Evolutionary conservation across 495 filamentous ascomycete genomes (phyloP), one percentile per base, ranked within the genome.

Genomic region (Rhypophila decipiens): DNA sequence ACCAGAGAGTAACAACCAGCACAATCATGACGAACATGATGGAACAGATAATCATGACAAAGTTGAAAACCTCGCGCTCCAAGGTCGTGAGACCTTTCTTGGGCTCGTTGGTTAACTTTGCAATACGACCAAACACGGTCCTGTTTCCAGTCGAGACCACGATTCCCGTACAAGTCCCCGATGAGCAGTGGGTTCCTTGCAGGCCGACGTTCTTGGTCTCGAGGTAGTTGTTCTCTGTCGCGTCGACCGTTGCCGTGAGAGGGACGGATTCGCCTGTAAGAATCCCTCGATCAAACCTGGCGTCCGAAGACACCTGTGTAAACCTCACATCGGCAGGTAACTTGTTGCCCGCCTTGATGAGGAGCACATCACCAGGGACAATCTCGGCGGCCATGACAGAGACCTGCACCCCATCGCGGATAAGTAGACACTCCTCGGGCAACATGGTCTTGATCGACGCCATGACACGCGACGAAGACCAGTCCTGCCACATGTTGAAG

Each of bases 111-210:
- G 53, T 56, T 21, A 51, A 45, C 13, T 45, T 39, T 9, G 84
- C 84, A 45, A 87, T 85, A 24, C 74, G 72, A 3, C 84, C 84
- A 39, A 86, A 80, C 39, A 86, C 78, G 1, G 83, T 86, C 39
- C 63, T 65, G 74, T 84, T 84, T n/a, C 83, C 84, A 1, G 82
- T 85, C 7, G 76, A 77, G 33, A 85, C 73, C 20, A 80, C 78
- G 18, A 87, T 76, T 46, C 83, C 84, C n/a, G 40, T 48, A 2
- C 46, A 48, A 37, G 56, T 52, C 4, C 63, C 63, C 19, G 52
- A 55, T n/a, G 60, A 45, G 3, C 55, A 48, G 23, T 51, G 38
- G 20, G 53, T 56, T 20, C 53, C 49, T 35, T 51, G 51, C 44
- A 56, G 49, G 49, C 56, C 50, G 33, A 61, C 7, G 44, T 61